These are phyloP conservation scores for Xylaria palmicola DNA, from an alignment of 495 filamentous ascomycete species.

Conservation along the genomic window DNA sequence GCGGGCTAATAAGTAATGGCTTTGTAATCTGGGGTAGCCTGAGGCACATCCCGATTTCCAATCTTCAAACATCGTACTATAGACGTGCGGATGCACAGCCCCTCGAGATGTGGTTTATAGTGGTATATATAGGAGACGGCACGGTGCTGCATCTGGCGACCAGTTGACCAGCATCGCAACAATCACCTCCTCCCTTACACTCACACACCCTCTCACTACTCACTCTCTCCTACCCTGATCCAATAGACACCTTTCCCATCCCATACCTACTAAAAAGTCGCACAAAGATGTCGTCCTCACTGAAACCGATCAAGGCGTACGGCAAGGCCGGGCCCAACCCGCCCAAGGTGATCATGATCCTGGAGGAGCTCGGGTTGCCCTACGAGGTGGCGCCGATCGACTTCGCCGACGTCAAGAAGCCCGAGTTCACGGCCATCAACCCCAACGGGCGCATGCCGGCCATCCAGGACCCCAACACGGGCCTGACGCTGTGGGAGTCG, in stretches of 20 bases:
- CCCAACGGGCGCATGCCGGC: conserved; percentile 68
- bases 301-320: conserved; percentile 40
- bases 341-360: conserved; percentile 60
- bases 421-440: conserved; percentile 57
- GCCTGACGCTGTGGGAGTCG: conserved; percentile 65
- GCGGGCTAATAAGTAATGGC: not conserved
- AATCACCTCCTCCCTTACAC: not conserved
- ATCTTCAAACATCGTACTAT: not conserved
- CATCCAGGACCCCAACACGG: conserved; percentile 68
- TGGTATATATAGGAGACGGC: not conserved
- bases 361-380: conserved; percentile 62
- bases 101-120: no score
- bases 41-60: not conserved
- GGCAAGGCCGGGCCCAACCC: conserved; percentile 43
- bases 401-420: conserved; percentile 56
- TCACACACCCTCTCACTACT: not conserved
- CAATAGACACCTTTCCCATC: not conserved
- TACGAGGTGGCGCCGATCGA: conserved; percentile 45
- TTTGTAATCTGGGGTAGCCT: not conserved
- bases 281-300: not conserved
- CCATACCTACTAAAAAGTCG: not conserved
- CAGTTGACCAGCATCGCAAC: not conserved
- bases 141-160: not conserved
- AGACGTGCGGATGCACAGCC: not conserved
- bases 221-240: not conserved